Evolutionary conservation across 2,329 filamentous ascomycete species (phyloP).

Genomic region (Fusarium transvaalense): DNA sequence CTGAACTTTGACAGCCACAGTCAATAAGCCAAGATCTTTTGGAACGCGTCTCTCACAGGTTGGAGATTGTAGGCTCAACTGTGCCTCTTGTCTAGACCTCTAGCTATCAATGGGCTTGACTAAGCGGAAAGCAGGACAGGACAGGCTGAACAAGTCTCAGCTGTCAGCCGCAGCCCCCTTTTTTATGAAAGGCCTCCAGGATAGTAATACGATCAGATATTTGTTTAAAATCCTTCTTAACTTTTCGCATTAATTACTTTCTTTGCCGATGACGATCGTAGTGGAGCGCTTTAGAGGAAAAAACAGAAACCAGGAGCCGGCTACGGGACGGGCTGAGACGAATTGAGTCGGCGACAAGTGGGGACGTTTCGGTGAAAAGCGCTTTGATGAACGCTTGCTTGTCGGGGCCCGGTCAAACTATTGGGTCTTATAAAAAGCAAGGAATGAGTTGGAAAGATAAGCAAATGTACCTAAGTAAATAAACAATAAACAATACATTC

Average conservation of each 20-base stretch:
- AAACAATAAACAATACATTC: slow-evolving; percentile 17
- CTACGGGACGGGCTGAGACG: slow-evolving; percentile 34
- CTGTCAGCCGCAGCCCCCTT: slow-evolving; percentile 10
- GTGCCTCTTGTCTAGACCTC: slow-evolving; percentile 33
- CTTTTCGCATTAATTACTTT: slow-evolving; percentile 13
- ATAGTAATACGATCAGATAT: not conserved
- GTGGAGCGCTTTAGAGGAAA: slow-evolving; percentile 20
- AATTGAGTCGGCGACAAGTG: slow-evolving; percentile 38
- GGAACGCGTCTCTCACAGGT: not conserved
- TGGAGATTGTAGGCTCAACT: slow-evolving; percentile 18
- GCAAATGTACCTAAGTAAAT: slow-evolving; percentile 8
- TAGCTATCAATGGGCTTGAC: not conserved
- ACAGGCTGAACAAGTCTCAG: slow-evolving; percentile 22
- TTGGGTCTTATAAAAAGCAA: slow-evolving; percentile 18
- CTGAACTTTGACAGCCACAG: slow-evolving; percentile 30
- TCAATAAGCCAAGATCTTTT: slow-evolving; percentile 24
- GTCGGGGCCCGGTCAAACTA: slow-evolving; percentile 13
- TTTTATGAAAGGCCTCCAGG: not conserved
- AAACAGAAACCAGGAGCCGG: slow-evolving; percentile 26
- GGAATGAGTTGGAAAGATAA: not conserved
- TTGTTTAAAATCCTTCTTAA: not conserved
- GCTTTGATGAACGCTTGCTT: slow-evolving; percentile 4
- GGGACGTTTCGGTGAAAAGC: slow-evolving; percentile 33
- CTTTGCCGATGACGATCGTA: slow-evolving; percentile 14
- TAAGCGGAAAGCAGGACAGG: slow-evolving; percentile 19